Conservation (phyloP, 495 filamentous ascomycete genomes). For the Talaromyces thailandensis region DNA sequence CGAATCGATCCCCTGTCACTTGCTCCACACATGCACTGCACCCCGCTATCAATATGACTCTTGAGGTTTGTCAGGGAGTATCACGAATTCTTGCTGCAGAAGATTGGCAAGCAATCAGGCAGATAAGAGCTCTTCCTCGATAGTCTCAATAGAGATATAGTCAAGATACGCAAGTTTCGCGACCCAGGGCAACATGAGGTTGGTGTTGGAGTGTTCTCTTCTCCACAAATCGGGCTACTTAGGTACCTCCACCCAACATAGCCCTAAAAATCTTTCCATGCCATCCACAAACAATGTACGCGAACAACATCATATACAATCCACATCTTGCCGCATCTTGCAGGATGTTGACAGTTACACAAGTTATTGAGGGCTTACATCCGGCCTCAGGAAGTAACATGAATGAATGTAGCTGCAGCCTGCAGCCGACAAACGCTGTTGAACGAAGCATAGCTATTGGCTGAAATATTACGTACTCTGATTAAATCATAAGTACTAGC, state of each 20-base stretch:
- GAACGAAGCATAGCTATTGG: not conserved
- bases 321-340: not conserved
- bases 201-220: not conserved
- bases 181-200: not conserved
- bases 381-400: not conserved
- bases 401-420: too few relatives aligned
- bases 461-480: not conserved
- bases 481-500: not conserved
- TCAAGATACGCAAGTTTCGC: not conserved
- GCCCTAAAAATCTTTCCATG: not conserved
- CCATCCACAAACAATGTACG: not conserved
- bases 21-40: not conserved
- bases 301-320: not conserved
- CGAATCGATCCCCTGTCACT: not conserved
- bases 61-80: not conserved
- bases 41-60: not conserved
- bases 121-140: too few relatives aligned
- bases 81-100: not conserved
- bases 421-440: not conserved
- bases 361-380: not conserved
- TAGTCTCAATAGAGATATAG: not conserved
- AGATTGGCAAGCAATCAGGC: not conserved
- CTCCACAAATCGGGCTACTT: not conserved
- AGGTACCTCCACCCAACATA: not conserved
- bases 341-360: not conserved